Evolutionary conservation across 2,329 filamentous ascomycete species (phyloP).

Genomic region (Aplosporella prunicola): DNA sequence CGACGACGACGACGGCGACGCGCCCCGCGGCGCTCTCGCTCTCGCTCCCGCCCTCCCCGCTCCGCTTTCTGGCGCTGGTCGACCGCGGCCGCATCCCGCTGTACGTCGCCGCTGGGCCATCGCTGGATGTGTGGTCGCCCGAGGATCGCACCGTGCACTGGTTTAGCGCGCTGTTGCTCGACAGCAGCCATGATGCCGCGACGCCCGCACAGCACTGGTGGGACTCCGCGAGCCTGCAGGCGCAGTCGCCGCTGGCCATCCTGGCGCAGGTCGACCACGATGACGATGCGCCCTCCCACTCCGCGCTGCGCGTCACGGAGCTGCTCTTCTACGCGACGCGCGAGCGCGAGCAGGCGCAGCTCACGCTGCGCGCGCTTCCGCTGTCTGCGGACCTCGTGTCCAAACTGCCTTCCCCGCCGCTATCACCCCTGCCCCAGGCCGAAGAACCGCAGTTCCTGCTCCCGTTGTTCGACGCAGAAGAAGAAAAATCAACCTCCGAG

Average conservation of each 20-base stretch:
- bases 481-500: conserved; percentile 12
- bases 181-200: conserved; percentile 6
- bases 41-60: conserved; percentile 13
- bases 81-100: conserved; percentile 32
- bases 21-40: conserved; percentile 15
- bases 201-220: conserved; percentile 25
- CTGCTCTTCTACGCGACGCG: conserved; percentile 36
- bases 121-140: conserved; percentile 29
- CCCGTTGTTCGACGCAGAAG: conserved; percentile 15
- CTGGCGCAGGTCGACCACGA: conserved; percentile 22
- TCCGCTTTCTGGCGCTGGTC: conserved; percentile 32
- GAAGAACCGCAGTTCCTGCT: conserved; percentile 23
- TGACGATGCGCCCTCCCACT: no score
- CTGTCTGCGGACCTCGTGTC: conserved; percentile 35
- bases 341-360: neutral
- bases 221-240: conserved; percentile 21
- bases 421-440: conserved; percentile 15
- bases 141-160: conserved; percentile 27
- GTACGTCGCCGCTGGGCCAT: conserved; percentile 29
- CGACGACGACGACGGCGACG: no score
- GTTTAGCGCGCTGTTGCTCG: conserved; percentile 30
- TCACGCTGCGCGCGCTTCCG: conserved; percentile 25
- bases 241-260: conserved; percentile 33
- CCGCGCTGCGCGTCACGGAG: conserved; percentile 30
- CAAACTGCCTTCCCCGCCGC: conserved; percentile 16